Evolutionary conservation across 2,329 filamentous ascomycete species (phyloP), one percentile per base, ranked within the genome.

Genomic region (Beauveria asiatica): DNA sequence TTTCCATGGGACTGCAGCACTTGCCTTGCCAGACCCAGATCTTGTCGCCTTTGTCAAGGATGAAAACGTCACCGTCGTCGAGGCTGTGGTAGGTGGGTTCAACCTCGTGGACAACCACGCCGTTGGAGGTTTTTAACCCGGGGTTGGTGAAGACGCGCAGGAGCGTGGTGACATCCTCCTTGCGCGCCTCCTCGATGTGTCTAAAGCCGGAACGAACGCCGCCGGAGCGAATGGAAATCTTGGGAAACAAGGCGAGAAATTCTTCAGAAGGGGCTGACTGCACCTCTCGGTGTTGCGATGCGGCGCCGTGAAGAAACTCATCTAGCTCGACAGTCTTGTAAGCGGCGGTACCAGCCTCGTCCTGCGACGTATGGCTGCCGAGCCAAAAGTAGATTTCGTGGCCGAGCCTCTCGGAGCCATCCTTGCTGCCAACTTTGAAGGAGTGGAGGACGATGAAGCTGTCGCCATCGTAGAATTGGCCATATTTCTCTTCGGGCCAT

Each of bases 331-430:
- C 84, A 0, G 85, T 86, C 75, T 88, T 89, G 74, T 89, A 87
- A 2, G 86, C 85, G 0, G 86, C 86, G 0, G 82, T 84, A 17
- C 85, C 86, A 2, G 85, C 84, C 72, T 89, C 86, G 64, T 88
- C 86, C 72, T 87, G 84, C 2, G 82, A 80, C 0, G 85, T 88
- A 67, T 86, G 81, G 56, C 72, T 76, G 5, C 86, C 86, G 1
- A 88, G 78, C 85, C 85, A 89, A 74, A 88, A 88, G 76, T 85
- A 88, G 67, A 88, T 80, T 54, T 88, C 84, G 65, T 88, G 85
- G 46, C 73, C 75, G 5, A 87, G 73, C 65, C 75, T 78, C 61
- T 79, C 69, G 37, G 65, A 62, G 4, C 70, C 72, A n/a, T 74
- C 70, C 41, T 74, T 72, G 46, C 75, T 72, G 46, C 78, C 78